These are phyloP conservation scores for Colletotrichum salicis DNA, from an alignment of 2,329 filamentous ascomycete species.

Conservation along the genomic window DNA sequence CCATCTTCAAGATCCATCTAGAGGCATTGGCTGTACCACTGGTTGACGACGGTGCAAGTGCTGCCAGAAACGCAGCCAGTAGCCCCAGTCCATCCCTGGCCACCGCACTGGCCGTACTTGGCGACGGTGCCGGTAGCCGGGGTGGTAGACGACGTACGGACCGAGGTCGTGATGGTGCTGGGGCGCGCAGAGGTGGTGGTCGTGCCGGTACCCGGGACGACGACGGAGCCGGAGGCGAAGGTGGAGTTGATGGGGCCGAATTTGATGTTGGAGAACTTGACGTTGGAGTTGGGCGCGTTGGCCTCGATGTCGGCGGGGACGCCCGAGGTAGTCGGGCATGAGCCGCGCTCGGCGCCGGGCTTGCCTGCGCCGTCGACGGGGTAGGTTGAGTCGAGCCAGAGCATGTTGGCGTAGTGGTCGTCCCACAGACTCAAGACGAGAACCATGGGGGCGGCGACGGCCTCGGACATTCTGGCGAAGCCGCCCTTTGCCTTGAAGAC, in stretches of 20 bases:
- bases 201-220: slow-evolving; percentile 25
- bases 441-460: slow-evolving; percentile 55
- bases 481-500: slow-evolving; percentile 68
- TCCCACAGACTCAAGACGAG: slow-evolving; percentile 68
- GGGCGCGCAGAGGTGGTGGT: not conserved
- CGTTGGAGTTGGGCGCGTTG: slow-evolving; percentile 57
- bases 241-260: slow-evolving; percentile 67
- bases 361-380: slow-evolving; percentile 54
- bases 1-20: slow-evolving; percentile 37
- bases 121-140: slow-evolving; percentile 38
- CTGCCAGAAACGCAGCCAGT: slow-evolving; percentile 47
- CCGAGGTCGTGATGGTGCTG: slow-evolving; percentile 21
- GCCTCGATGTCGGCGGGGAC: slow-evolving; percentile 61
- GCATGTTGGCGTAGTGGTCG: slow-evolving; percentile 55
- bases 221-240: slow-evolving; percentile 44
- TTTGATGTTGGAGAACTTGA: slow-evolving; percentile 67
- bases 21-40: slow-evolving; percentile 56
- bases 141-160: not conserved
- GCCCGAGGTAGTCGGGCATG: slow-evolving; percentile 63
- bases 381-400: slow-evolving; percentile 78
- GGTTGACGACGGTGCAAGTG: slow-evolving; percentile 51
- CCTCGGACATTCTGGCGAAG: slow-evolving; percentile 64
- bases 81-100: slow-evolving; percentile 48
- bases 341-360: slow-evolving; percentile 64
- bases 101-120: slow-evolving; percentile 52